A percentile compares a stretch with the other conserved stretches of the same genome.
phyloP scores from a whole-genome alignment of 2,329 filamentous ascomycete genomes.

The Fusarium beomiforme region DNA sequence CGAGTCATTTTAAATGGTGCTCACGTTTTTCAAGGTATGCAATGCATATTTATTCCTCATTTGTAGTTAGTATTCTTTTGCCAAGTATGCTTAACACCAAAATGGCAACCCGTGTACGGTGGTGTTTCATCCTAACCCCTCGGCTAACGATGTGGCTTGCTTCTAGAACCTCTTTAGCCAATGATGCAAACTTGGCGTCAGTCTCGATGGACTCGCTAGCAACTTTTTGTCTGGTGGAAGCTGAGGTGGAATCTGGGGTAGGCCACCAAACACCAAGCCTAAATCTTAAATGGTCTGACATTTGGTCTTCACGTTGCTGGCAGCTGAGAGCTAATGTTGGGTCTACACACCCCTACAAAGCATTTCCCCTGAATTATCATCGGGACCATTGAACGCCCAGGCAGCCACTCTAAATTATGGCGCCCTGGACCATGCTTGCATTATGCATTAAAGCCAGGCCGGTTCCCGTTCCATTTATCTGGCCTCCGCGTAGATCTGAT shows the following conservation, averaged over 20 bases:
- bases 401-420: too few species aligned
- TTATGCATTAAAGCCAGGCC: background rate
- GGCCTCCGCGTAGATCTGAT: background rate
- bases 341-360: background rate
- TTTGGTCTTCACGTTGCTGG: background rate
- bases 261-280: rapidly evolving
- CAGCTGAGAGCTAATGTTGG: background rate
- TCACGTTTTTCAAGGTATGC: too few species aligned
- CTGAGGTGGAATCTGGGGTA: background rate
- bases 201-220: background rate
- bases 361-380: background rate
- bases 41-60: background rate
- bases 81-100: background rate
- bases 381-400: background rate
- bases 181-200: too few species aligned
- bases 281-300: background rate
- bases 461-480: background rate
- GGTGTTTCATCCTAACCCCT: background rate
- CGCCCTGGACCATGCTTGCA: background rate
- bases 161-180: background rate
- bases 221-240: background rate
- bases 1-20: too few species aligned
- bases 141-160: background rate
- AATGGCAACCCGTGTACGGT: background rate
- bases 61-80: background rate